phyloP scores from a whole-genome alignment of 2,329 filamentous ascomycete species.

The Bertia moriformis region DNA sequence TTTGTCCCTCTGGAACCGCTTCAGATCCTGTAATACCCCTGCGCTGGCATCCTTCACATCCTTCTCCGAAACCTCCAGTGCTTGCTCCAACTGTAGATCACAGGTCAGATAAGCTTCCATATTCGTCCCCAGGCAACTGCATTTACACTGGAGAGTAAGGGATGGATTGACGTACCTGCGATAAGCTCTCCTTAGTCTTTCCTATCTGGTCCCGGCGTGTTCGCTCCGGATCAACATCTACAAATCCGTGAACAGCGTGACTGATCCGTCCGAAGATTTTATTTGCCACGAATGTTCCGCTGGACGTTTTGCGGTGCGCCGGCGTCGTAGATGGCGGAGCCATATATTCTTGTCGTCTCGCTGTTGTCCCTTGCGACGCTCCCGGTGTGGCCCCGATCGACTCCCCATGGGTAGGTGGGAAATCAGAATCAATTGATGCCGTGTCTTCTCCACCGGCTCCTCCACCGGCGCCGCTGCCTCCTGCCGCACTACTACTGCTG shows the following conservation, averaged over 20 bases:
- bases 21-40: conserved; percentile 66
- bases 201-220: conserved; percentile 86
- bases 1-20: conserved; percentile 87
- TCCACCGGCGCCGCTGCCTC: conserved; percentile 12
- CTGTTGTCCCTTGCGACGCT: conserved; percentile 37
- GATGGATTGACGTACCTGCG: background rate
- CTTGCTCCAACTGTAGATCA: conserved; percentile 66
- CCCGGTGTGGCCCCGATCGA: conserved; percentile 61
- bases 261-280: conserved; percentile 92
- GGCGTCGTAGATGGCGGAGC: conserved; percentile 10
- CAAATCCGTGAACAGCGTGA: conserved; percentile 89
- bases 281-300: conserved; percentile 78
- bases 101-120: background rate
- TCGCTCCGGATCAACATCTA: conserved; percentile 87
- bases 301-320: conserved; percentile 65
- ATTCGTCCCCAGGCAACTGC: no score
- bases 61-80: conserved; percentile 71
- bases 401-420: conserved; percentile 76
- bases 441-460: background rate
- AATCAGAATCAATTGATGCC: conserved; percentile 85
- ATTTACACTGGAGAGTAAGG: background rate
- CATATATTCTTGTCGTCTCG: conserved; percentile 2
- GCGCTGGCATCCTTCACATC: conserved; percentile 87
- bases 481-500: conserved; percentile 15
- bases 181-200: conserved; percentile 78